A percentile compares a stretch with the other conserved stretches of the same genome.
phyloP scores from a whole-genome alignment of 2,329 filamentous ascomycete species.

The Alternaria sp. region DNA sequence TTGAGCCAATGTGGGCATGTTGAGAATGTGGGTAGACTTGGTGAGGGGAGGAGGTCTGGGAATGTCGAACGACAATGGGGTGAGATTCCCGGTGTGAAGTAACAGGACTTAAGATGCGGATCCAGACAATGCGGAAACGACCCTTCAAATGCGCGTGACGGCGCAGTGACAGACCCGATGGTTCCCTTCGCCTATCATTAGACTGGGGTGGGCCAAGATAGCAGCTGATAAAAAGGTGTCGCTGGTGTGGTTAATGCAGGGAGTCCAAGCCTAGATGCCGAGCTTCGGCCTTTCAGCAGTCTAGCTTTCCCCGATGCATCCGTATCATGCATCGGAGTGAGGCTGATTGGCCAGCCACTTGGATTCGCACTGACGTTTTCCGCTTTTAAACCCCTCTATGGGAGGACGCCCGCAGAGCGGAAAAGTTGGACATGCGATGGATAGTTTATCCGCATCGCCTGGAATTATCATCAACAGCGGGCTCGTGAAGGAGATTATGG shows the following conservation, averaged over 20 bases:
- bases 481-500: slow-evolving; percentile 14
- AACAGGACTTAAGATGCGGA: slow-evolving; percentile 31
- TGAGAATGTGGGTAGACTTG: slow-evolving; percentile 18
- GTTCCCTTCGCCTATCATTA: slow-evolving; percentile 34
- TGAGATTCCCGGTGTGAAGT: slow-evolving; percentile 27
- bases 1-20: slow-evolving; percentile 44
- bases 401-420: slow-evolving; percentile 36
- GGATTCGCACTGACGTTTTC: slow-evolving; percentile 6
- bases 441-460: slow-evolving; percentile 18
- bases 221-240: slow-evolving; percentile 40
- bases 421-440: slow-evolving; percentile 36
- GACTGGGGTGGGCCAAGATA: slow-evolving; percentile 30
- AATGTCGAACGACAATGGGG: slow-evolving; percentile 31
- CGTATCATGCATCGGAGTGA: slow-evolving; percentile 28
- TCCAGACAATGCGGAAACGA: slow-evolving; percentile 23
- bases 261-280: slow-evolving; percentile 30
- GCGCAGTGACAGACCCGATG: slow-evolving; percentile 39
- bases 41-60: slow-evolving; percentile 18
- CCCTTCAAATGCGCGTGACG: slow-evolving; percentile 32
- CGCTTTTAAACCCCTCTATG: slow-evolving; percentile 29
- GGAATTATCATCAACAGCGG: slow-evolving; percentile 10
- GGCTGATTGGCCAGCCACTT: slow-evolving; percentile 32
- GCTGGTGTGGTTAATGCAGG: slow-evolving; percentile 32
- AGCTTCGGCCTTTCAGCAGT: slow-evolving; percentile 30
- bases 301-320: slow-evolving; percentile 16